Evolutionary conservation across 1,284 basidiomycete species (phyloP).

Genomic region (Apiotrichum brassicae): DNA sequence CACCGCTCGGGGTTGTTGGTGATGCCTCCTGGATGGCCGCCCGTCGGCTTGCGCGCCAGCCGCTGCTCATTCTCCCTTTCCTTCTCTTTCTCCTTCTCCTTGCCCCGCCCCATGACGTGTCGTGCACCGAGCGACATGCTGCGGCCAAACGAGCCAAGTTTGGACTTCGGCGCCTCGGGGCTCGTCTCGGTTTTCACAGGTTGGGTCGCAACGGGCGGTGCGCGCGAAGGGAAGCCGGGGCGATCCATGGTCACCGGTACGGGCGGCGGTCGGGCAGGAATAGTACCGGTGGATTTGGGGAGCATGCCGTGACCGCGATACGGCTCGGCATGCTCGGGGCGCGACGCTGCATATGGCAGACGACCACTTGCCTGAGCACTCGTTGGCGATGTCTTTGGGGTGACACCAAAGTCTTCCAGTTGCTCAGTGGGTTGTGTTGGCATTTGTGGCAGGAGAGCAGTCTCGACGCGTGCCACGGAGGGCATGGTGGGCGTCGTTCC

Average conservation of each 20-base stretch:
- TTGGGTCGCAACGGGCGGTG: background rate
- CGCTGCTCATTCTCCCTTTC: constrained; percentile 4
- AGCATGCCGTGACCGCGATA: background rate
- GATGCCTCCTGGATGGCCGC: background rate
- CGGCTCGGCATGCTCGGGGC: too few relatives aligned
- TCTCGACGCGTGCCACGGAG: background rate
- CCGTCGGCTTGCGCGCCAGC: constrained; percentile 7
- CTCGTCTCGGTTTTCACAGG: background rate
- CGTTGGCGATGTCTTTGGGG: too few relatives aligned
- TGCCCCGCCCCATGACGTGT: constrained; percentile 6
- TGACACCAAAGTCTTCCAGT: background rate
- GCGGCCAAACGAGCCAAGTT: constrained; percentile 27
- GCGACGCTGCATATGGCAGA: too few relatives aligned
- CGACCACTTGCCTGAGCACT: too few relatives aligned
- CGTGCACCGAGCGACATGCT: constrained; percentile 14
- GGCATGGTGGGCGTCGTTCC: background rate
- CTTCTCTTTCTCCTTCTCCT: constrained; percentile 19
- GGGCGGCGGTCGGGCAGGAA: constrained; percentile 16
- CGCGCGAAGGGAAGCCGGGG: constrained; percentile 11
- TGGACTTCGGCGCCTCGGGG: constrained; percentile 11
- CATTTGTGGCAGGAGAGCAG: background rate
- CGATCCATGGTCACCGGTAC: constrained; percentile 19
- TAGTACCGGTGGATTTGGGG: background rate
- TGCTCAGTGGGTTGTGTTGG: background rate
- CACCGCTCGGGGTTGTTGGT: constrained; percentile 38